phyloP scores from a whole-genome alignment of 192 early-diverging fungal genomes.

The Dimargaris xerosporica region DNA sequence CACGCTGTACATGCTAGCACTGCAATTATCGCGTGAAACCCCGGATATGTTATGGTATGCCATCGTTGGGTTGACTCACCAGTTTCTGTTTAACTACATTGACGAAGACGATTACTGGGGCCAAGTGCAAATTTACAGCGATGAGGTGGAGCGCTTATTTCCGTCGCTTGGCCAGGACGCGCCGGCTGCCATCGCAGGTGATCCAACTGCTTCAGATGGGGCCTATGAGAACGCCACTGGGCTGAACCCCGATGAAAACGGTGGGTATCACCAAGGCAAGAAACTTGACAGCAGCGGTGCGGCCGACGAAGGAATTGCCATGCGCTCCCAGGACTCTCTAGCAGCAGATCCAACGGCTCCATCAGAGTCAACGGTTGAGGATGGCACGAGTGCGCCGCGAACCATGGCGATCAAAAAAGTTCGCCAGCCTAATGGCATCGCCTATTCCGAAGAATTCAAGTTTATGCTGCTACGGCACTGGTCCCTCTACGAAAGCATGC shows the following conservation, averaged over 20 bases:
- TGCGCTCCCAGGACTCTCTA: background rate
- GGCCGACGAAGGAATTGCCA: background rate
- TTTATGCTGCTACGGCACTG: conserved; percentile 84
- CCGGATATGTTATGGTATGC: conserved; percentile 75
- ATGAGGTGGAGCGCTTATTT: conserved; percentile 50
- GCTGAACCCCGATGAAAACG: background rate
- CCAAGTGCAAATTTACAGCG: conserved; percentile 43
- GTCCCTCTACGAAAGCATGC: conserved; percentile 79
- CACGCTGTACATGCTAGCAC: conserved; percentile 53
- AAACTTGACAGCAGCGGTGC: background rate
- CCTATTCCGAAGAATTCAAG: conserved; percentile 55
- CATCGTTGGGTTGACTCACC: conserved; percentile 64
- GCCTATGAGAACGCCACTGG: background rate
- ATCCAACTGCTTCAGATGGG: background rate
- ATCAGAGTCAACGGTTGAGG: background rate
- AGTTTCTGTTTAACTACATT: conserved; percentile 60
- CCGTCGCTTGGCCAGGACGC: background rate
- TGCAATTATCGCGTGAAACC: conserved; percentile 47
- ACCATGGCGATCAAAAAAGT: conserved; percentile 9
- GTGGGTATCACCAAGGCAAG: background rate
- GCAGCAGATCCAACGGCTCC: background rate
- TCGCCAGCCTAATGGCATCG: conserved; percentile 16
- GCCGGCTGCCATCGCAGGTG: background rate
- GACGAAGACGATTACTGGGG: conserved; percentile 46
- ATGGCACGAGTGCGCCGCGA: background rate